These are phyloP conservation scores for Leccinum variabile DNA, from an alignment of 1,284 basidiomycete species.

Conservation along the genomic window DNA sequence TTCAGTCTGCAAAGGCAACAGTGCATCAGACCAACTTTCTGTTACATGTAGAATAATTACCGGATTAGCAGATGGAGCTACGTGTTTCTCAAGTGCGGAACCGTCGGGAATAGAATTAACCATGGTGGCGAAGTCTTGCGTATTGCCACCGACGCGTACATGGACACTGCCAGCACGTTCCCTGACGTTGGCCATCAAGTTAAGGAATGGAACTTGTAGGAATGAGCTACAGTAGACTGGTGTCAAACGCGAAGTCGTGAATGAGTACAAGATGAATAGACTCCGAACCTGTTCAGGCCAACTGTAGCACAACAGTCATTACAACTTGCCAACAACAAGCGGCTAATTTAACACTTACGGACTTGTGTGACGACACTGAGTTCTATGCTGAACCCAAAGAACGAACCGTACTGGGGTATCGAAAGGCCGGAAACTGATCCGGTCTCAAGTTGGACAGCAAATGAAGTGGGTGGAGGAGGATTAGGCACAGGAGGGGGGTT, in stretches of 20 bases:
- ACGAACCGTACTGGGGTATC: conserved; percentile 56
- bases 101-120: not conserved
- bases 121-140: not conserved
- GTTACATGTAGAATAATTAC: not conserved
- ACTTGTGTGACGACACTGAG: conserved; percentile 49
- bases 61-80: not conserved
- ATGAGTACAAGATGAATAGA: not conserved
- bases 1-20: not conserved
- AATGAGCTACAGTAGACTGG: conserved; percentile 28
- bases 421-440: conserved; percentile 45
- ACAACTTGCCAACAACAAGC: not conserved
- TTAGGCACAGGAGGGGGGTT: conserved; percentile 44
- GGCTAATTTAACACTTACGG: conserved; percentile 36
- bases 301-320: conserved; percentile 6
- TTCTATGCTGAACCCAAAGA: conserved; percentile 60
- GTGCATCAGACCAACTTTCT: not conserved
- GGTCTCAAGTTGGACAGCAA: conserved; percentile 43
- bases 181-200: conserved; percentile 23
- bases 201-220: conserved; percentile 52
- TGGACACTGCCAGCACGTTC: not conserved
- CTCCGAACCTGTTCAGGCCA: conserved; percentile 18
- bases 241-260: not conserved
- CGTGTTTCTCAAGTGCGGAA: not conserved
- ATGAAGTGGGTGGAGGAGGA: conserved; percentile 40
- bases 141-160: not conserved